Base-by-base conservation (phyloP, 257 asterid species). In the Coffea eugenioides region DNA sequence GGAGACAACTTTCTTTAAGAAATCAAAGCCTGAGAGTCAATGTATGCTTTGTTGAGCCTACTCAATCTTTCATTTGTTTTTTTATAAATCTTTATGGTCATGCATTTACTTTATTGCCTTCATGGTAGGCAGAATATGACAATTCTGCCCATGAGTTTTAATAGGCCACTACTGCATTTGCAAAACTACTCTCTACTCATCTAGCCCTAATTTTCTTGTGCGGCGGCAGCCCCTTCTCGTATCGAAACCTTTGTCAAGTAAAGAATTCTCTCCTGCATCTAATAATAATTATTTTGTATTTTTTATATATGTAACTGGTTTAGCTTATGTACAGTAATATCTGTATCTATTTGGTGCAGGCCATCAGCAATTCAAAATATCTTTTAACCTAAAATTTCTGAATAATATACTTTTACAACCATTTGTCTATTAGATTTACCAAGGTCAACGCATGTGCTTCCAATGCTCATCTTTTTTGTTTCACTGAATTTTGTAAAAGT, bases 211-310 rank as follows among this genome's bases (percentile, higher is more conserved):
- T 59, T 75, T 36, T 23, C 43, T 18, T 39, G 36, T 39, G 36
- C 27, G 16, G 70, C 31, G 1, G n/a, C 72, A 2, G 59, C 59
- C 27, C 49, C 25, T 13, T 56, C 67, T 74, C 45, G n/a, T 75
- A 56, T 41, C 70, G 23, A 57, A 75, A 43, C 34, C 70, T 75
- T 41, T 49, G 8, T 59, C 79, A 75, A 75, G 79, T 59, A 57
- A 57, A 41, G 41, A 59, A 15, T 6, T 9, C 21, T 25, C 54
- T 75, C 56, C 70, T 75, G 41, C 5, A 23, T 23, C 27, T 23
- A 41, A 27, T 39, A 9, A 15, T 39, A 6, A 31, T 31, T 31
- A 31, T 31, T 31, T 31, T 31, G 34, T 31, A 31, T 31, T 31
- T 31, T 31, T 31, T 31, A 31, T 31, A 0, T 31, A 31, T 31